phyloP scores from a whole-genome alignment of 805 yeast species.

The Myxozyma geophila region DNA sequence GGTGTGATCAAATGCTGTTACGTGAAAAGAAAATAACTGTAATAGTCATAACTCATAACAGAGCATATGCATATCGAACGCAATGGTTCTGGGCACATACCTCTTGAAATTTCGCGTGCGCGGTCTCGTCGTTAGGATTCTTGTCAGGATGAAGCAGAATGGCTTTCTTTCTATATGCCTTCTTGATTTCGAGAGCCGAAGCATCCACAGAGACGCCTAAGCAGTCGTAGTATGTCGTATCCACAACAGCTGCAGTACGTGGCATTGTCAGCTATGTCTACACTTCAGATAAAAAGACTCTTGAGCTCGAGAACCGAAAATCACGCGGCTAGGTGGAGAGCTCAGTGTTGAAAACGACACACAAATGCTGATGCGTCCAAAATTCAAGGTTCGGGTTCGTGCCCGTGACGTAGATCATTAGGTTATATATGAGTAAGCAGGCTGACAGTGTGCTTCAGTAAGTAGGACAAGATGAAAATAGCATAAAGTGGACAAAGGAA shows the following conservation, averaged over 20 bases:
- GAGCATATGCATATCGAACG: too few species aligned
- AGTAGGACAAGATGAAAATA: too few species aligned
- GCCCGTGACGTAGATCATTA: too few species aligned
- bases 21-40: neutral
- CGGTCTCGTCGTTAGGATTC: constrained; percentile 91
- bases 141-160: constrained; percentile 93
- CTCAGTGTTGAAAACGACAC: too few species aligned
- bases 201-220: constrained; percentile 73
- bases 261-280: neutral
- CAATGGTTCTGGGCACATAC: constrained; percentile 44
- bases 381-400: too few species aligned
- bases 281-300: neutral
- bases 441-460: too few species aligned
- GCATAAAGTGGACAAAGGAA: too few species aligned
- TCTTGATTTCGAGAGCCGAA: constrained; percentile 79
- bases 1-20: neutral
- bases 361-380: too few species aligned
- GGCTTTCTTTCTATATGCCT: constrained; percentile 90
- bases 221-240: constrained; percentile 84
- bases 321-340: too few species aligned
- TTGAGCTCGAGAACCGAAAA: too few species aligned
- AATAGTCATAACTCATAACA: neutral
- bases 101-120: constrained; percentile 84
- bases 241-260: constrained; percentile 72
- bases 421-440: too few species aligned